phyloP scores from a whole-genome alignment of 371 early-diverging fungal genomes.

The Rhizomucor pusillus region DNA sequence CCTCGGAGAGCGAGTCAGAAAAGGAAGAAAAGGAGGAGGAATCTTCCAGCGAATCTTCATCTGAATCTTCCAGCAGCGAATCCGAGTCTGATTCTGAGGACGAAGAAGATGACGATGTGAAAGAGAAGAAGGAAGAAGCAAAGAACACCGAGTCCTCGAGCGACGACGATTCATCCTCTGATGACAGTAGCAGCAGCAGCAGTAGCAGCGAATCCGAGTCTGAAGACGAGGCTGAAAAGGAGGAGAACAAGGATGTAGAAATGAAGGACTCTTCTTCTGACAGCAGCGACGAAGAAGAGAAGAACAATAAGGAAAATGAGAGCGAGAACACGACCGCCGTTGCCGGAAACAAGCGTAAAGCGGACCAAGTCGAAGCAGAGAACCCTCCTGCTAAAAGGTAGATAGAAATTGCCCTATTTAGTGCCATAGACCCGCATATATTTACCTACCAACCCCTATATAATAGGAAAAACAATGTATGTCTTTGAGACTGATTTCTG shows the following conservation, averaged over 20 bases:
- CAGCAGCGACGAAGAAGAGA: constrained; percentile 7
- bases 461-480: neutral
- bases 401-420: too few species aligned
- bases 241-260: constrained; percentile 18
- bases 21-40: neutral
- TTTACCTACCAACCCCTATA: constrained; percentile 1
- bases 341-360: constrained; percentile 28
- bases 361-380: constrained; percentile 16
- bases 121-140: neutral
- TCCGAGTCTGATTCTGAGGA: too few species aligned
- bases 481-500: constrained; percentile 5
- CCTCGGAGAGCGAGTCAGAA: neutral
- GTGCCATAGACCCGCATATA: too few species aligned
- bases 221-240: constrained; percentile 10
- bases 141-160: neutral
- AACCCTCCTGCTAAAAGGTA: constrained; percentile 27
- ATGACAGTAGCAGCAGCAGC: constrained; percentile 1
- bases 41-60: neutral
- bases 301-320: constrained; percentile 22
- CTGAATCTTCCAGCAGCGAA: constrained; percentile 17
- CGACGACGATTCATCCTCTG: neutral
- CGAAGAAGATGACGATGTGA: constrained; percentile 4
- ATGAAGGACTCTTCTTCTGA: constrained; percentile 18
- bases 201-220: constrained; percentile 11
- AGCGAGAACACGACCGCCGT: neutral